These are phyloP conservation scores for Avena eriantha DNA, from an alignment of 176 grass and related monocot species.

Conservation along the genomic window DNA sequence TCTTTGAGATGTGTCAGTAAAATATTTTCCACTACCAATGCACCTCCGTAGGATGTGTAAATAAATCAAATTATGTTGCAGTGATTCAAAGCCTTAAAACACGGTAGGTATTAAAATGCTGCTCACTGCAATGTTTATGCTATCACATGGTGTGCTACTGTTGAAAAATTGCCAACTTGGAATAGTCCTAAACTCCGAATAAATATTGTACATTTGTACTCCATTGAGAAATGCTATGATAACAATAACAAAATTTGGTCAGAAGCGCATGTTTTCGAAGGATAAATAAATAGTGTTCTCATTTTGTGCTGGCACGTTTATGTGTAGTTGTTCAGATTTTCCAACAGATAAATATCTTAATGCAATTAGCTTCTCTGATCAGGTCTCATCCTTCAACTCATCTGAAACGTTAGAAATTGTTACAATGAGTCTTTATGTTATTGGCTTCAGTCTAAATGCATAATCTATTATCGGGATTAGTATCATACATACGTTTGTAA, in stretches of 20 bases:
- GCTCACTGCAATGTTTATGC: slow-evolving; percentile 13
- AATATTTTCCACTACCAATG: background rate
- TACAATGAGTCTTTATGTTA: slow-evolving; percentile 2
- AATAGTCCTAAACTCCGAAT: background rate
- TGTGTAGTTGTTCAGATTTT: background rate
- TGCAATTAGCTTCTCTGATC: background rate
- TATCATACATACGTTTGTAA: background rate
- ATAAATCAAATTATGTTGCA: background rate
- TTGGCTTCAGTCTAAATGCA: background rate
- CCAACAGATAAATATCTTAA: slow-evolving; percentile 17
- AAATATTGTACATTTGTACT: background rate
- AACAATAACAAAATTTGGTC: slow-evolving; percentile 5
- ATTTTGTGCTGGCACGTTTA: slow-evolving; percentile 1
- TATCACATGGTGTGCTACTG: slow-evolving; percentile 10
- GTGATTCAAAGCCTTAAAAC: background rate
- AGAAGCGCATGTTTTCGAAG: background rate
- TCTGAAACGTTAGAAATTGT: background rate
- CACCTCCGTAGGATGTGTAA: background rate
- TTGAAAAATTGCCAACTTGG: background rate
- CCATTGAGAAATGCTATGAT: background rate
- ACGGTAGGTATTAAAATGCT: slow-evolving; percentile 12
- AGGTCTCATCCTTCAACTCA: background rate
- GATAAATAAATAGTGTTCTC: slow-evolving; percentile 10
- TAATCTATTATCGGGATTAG: background rate
- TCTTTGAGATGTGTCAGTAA: background rate